These are phyloP conservation scores for Cytospora leucostoma DNA, from an alignment of 2,329 filamentous ascomycete species.

Conservation along the genomic window DNA sequence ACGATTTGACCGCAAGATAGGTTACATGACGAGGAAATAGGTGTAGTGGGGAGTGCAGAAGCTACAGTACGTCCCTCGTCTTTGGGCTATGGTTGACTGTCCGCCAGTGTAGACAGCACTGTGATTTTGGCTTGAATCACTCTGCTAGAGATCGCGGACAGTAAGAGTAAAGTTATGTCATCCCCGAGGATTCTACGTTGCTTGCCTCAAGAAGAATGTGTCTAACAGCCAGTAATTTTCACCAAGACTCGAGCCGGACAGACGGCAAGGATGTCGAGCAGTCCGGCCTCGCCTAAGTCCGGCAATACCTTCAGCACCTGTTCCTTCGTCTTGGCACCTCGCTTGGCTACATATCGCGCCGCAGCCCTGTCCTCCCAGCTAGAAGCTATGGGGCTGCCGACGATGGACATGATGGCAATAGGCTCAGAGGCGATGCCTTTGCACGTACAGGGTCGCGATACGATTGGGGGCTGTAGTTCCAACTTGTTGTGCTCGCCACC, in stretches of 20 bases:
- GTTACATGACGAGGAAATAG: conserved; percentile 10
- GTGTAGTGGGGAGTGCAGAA: neutral
- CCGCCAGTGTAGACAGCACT: neutral
- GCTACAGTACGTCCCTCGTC: neutral
- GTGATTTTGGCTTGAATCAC: neutral
- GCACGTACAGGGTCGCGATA: conserved; percentile 2
- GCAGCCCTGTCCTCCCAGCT: conserved; percentile 1
- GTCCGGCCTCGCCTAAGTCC: neutral
- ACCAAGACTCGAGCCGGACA: neutral
- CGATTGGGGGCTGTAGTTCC: neutral
- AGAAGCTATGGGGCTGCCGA: neutral
- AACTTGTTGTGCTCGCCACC: conserved; percentile 19
- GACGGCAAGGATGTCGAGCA: conserved; percentile 10
- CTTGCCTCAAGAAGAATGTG: neutral
- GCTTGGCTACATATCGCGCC: conserved; percentile 9
- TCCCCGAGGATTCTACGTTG: neutral
- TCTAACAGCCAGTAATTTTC: neutral
- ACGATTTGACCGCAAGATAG: neutral
- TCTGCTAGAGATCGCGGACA: neutral
- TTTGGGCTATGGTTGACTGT: neutral
- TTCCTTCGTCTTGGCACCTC: neutral
- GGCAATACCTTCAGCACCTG: neutral
- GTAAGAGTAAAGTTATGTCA: neutral
- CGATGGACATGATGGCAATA: conserved; percentile 2
- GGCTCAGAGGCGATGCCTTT: conserved; percentile 1